Base-by-base conservation (phyloP, 129 eudicot genomes). In the Lactuca sativa region DNA sequence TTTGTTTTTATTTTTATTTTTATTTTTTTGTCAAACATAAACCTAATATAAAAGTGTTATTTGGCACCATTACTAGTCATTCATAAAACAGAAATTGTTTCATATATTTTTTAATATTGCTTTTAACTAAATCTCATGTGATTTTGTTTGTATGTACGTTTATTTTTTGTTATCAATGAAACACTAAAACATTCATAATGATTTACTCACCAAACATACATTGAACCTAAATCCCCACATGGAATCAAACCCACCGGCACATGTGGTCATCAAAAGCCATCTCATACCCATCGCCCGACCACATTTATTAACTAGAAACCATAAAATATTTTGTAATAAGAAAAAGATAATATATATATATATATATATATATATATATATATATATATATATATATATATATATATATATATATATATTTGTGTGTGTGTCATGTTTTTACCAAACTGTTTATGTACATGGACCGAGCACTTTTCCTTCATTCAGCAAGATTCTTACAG, bases 261-360 rank as follows among this genome's bases (percentile, higher is more conserved):
- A 69, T 77, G 81, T 41, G 47, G 65, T 74, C 72, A 43, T 56
- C 66, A 56, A 74, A 74, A 74, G 66, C 81, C 70, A 69, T 43
- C 81, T 62, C 75, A 76, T 55, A 12, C 78, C 37, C 51, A 55
- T 65, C 31, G 58, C 17, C 52, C 15, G 3, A 11, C 15, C n/a
- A 47, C 15, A 47, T 8, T 47, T 47, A 47, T 47, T 47, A 47
- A 47, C 52, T 4, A 47, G 12, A 43, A 10, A 47, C 12, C 52
- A 47, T 47, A 47, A 47, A 43, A 43, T 43, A 3, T 43, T 43
- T 43, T 44, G 13, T 9, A 44, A 9, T 44, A 44, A 9, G 51
- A 44, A 44, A 10, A 44, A 2, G 44, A 40, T 2, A 40, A 5
- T 4, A 40, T 5, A 40, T 7, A 5, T 4, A 2, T 40, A 40